These are phyloP conservation scores for Aspergillus costaricaensis DNA, from an alignment of 2,329 filamentous ascomycete genomes.

Conservation along the genomic window DNA sequence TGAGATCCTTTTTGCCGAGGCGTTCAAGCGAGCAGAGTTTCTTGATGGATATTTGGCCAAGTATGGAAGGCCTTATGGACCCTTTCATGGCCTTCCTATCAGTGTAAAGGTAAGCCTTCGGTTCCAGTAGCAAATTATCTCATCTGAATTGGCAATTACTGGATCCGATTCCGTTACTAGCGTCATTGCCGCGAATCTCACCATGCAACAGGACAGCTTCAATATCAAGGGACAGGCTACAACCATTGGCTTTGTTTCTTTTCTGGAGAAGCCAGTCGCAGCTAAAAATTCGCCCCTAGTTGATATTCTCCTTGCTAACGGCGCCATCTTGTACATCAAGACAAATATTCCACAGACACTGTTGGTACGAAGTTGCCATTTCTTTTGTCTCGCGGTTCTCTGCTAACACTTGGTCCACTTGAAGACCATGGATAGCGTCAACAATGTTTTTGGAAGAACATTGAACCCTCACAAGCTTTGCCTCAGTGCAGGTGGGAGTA, in stretches of 20 bases:
- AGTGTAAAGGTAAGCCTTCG: background rate
- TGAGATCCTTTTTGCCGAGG: background rate
- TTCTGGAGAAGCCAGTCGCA: constrained; percentile 21
- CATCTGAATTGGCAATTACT: background rate
- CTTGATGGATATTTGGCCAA: background rate
- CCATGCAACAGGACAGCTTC: constrained; percentile 13
- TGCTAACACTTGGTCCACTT: background rate
- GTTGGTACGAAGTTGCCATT: constrained; percentile 25
- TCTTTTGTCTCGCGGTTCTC: background rate
- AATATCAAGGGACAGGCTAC: constrained; percentile 16
- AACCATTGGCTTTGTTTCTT: constrained; percentile 27
- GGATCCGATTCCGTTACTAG: background rate
- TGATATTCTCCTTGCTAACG: constrained; percentile 27
- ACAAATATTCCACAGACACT: constrained; percentile 37
- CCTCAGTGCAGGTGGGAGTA: constrained; percentile 32
- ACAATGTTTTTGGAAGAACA: constrained; percentile 32
- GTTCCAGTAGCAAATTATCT: background rate
- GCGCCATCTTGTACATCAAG: constrained; percentile 37
- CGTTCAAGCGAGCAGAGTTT: background rate
- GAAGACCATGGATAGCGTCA: constrained; percentile 32
- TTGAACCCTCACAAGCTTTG: constrained; percentile 32
- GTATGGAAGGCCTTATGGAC: background rate
- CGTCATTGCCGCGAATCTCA: background rate
- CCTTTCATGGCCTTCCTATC: background rate
- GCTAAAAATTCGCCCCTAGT: constrained; percentile 26